Evolutionary conservation across 2,329 filamentous ascomycete genomes (phyloP), one percentile per base, ranked within the genome.

Genomic region (Curvularia sp.): DNA sequence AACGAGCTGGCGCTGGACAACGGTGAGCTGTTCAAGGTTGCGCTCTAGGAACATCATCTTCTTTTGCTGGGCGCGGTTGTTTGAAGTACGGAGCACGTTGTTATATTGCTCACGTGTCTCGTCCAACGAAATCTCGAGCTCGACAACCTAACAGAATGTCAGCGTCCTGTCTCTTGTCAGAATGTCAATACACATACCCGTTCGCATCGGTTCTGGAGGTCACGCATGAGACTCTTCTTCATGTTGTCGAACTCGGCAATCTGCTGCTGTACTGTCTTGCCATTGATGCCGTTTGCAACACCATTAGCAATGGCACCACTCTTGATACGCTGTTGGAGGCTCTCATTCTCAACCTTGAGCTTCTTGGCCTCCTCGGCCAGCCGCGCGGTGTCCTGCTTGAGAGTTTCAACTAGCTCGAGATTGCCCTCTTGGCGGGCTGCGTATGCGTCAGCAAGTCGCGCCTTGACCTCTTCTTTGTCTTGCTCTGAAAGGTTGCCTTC

Each of bases 41-140:
- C 95, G 90, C 82, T 99, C 95, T 49, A 99, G 82, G 85, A 99
- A 99, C 15, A 95, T 96, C 91, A 99, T 98, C 86, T 99, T 99
- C 90, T 99, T 99, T 80, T 99, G 95, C 82, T 99, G 95, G 23
- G 95, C 94, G 59, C 95, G 90, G 83, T 96, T 98, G 83, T 99
- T 99, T 67, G 92, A 97, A 49, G 92, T 95, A 55, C 94, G 89
- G 57, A 99, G 86, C 60, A 99, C 95, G 71, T 97, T 97, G 83
- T 99, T 98, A 82, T 99, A 99, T 80, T 99, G 95, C 82, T 99
- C 95, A 55, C 95, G 88, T 0, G 95, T 97, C 82, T 97, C 93
- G 74, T 99, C 95, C 49, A 99, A 86, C 34, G 92, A 96, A 72
- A 99, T 99, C 79, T 99, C 95, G 27, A 99, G 87, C 82, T 99